Evolutionary conservation across 352 stramenopile species (phyloP), one percentile per base, ranked within the genome.

Genomic region (Phytophthora megakarya): DNA sequence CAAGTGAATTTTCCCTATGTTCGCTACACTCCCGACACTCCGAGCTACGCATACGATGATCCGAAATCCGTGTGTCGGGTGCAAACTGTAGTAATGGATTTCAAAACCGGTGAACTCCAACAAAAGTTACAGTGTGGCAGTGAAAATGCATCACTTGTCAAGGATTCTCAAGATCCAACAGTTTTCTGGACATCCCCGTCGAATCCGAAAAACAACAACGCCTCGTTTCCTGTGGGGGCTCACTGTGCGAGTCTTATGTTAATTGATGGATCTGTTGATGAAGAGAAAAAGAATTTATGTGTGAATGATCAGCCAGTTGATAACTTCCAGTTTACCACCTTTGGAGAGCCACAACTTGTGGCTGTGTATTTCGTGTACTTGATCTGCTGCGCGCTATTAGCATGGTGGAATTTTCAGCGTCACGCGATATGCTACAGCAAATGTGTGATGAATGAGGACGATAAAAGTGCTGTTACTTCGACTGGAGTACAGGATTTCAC

Each of bases 121-220:
- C 49, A 81, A 23, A 52, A 47, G 6, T 37, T 81, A 37, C 73
- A 81, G 28, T 81, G 73, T 54, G 64, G 42, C 1, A 55, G 45
- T 42, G 53, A 65, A 2, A 80, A 80, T 49, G 25, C 61, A 23
- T 74, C 73, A 10, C 50, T 78, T 39, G 35, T 21, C 1, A 46
- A 70, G 18, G 38, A 78, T 38, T 76, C 73, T 0, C 70, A 49
- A 19, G 66, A 81, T 15, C 21, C 61, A 5, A 65, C 50, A 0
- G 61, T 83, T 19, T 86, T 78, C 48, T 83, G 73, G 74, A 83
- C 73, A 18, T 85, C 61, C 3, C 64, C 55, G 5, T 67, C 65
- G 22, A 83, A 83, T 26, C 53, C 61, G 11, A 64, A 63, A 15
- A 85, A 85, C 52, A 82, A 82, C 57, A 85, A 85, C 40, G 73